phyloP scores from a whole-genome alignment of 2,329 filamentous ascomycete genomes.

The Chalaropsis ovoidea region DNA sequence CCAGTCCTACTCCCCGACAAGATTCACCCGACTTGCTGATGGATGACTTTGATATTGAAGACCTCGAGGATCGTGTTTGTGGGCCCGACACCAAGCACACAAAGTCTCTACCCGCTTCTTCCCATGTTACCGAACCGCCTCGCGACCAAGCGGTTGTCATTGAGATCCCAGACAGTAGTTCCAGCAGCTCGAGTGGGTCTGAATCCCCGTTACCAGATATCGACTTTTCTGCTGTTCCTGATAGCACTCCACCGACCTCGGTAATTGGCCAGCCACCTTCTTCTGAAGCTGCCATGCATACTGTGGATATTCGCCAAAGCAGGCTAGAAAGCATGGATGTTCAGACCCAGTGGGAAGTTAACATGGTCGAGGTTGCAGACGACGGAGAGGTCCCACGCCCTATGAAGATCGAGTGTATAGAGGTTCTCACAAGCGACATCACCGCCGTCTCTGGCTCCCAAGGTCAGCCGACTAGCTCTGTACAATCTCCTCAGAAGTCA shows the following conservation, averaged over 20 bases:
- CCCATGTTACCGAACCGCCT: background rate
- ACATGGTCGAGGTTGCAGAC: slow-evolving; percentile 16
- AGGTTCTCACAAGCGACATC: background rate
- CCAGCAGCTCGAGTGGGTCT: background rate
- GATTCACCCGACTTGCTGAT: background rate
- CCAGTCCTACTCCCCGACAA: background rate
- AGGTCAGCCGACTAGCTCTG: background rate
- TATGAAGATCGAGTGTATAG: background rate
- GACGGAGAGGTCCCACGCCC: background rate
- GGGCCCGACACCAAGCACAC: background rate
- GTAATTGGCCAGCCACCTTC: background rate
- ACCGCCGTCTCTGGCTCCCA: background rate
- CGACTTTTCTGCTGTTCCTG: background rate
- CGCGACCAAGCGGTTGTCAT: background rate
- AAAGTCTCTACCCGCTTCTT: background rate
- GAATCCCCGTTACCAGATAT: background rate
- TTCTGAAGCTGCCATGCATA: background rate
- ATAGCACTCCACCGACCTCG: slow-evolving; percentile 12
- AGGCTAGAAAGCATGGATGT: background rate
- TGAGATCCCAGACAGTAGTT: slow-evolving; percentile 1
- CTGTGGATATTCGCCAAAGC: background rate
- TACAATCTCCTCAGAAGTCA: background rate
- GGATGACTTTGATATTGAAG: background rate
- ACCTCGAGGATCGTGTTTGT: background rate
- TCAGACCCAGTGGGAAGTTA: slow-evolving; percentile 18